Base-by-base conservation (phyloP, 2,329 filamentous ascomycete species). In the Teratosphaeriaceae sp. region DNA sequence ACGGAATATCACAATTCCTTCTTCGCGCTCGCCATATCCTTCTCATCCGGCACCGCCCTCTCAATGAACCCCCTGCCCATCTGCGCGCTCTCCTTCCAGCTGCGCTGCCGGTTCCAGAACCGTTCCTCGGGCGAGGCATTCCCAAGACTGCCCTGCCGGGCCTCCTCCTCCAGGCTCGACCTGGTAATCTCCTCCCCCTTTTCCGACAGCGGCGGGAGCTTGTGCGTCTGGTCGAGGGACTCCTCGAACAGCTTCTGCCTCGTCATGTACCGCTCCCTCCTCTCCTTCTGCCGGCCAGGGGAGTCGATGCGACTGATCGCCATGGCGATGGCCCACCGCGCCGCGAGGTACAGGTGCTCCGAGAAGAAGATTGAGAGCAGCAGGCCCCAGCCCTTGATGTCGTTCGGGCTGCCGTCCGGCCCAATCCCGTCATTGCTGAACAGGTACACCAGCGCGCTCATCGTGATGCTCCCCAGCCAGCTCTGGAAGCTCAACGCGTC, bases 381-480 rank as follows among this genome's bases (percentile, higher is more conserved):
- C 2, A 96, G 71, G 0, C 82, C 86, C 84, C 88, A 94, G 12
- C 74, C 82, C 44, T 79, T 82, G 57, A 96, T 84, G 36, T 80
- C 76, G 34, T 77, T 78, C 0, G 84, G 81, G 13, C 75, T 75
- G 29, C 84, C 84, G 42, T 77, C 74, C 0, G 78, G 76, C 0
- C 82, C 83, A 30, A 82, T 67, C 1, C 76, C 74, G 43, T 82
- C 74, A 40, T 81, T 79, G 52, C 79, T 83, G 70, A 96, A 97
- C 56, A 98, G 79, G 63, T 88, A 95, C 0, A 95, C 85, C 37
- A 97, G 78, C 0, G 89, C 88, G 0, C 88, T 81, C 43, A 85
- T 88, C 4, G 88, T 94, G 46, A 97, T 71, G 52, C 84, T 92
- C 30, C 92, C 92, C 19, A 96, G 72, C 92, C 92, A 97, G 3